A percentile compares a stretch with the other conserved stretches of the same genome.
Conservation (phyloP, 2,329 filamentous ascomycete species). For the Colletotrichum sp. region DNA sequence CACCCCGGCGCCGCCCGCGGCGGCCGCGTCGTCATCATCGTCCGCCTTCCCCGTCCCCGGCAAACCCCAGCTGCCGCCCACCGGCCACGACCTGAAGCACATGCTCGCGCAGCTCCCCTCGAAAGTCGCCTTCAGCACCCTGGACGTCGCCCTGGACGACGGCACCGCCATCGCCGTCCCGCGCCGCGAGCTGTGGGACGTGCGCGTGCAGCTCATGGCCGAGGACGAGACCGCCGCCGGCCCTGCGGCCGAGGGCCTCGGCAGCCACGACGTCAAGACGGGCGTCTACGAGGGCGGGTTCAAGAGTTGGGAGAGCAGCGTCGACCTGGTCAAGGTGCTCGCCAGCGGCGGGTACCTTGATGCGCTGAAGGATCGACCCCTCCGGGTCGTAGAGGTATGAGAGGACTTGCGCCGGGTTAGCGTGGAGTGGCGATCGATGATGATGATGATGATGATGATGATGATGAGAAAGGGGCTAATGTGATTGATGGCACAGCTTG, state of each 20-base stretch:
- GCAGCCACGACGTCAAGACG: constrained; percentile 76
- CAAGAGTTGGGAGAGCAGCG: constrained; percentile 88
- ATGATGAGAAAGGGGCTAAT: not conserved
- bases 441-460: not conserved
- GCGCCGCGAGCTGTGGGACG: constrained; percentile 81
- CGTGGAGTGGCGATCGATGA: not conserved
- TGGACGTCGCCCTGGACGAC: constrained; percentile 66
- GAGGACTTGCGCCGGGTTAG: not conserved
- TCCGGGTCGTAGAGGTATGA: constrained; percentile 61
- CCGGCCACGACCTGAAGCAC: constrained; percentile 52
- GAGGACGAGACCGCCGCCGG: constrained; percentile 56
- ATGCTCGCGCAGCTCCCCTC: constrained; percentile 70
- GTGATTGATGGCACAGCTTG: constrained; percentile 58
- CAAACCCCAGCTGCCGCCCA: constrained; percentile 62
- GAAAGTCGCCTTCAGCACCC: constrained; percentile 72
- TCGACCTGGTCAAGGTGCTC: constrained; percentile 78
- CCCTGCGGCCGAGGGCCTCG: constrained; percentile 57
- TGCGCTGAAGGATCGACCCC: constrained; percentile 35
- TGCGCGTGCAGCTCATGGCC: constrained; percentile 81
- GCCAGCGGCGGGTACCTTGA: constrained; percentile 44
- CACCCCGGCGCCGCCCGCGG: constrained; percentile 28
- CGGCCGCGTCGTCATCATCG: constrained; percentile 37
- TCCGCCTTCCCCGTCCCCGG: constrained; percentile 66
- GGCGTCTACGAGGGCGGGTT: constrained; percentile 88
- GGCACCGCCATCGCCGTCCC: constrained; percentile 62